phyloP scores from a whole-genome alignment of 192 early-diverging fungal genomes.

The Backusella parvicylindrica region DNA sequence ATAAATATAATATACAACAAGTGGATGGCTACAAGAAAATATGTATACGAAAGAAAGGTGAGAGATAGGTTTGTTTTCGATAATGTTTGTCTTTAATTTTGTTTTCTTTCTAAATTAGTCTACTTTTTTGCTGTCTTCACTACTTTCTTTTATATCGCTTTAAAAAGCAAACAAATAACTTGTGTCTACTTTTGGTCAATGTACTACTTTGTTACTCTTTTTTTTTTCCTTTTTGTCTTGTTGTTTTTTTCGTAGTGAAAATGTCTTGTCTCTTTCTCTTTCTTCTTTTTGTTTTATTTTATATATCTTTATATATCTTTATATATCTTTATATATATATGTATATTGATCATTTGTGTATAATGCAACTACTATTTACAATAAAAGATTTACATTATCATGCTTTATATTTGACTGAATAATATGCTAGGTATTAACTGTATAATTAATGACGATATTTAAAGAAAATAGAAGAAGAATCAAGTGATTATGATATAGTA shows the following conservation, averaged over 20 bases:
- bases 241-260: background rate
- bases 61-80: background rate
- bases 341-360: too few relatives aligned
- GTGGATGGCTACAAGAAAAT: background rate
- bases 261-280: background rate
- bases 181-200: slow-evolving; percentile 1
- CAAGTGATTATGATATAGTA: too few relatives aligned
- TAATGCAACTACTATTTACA: too few relatives aligned
- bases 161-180: slow-evolving; percentile 6
- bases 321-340: too few relatives aligned
- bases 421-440: too few relatives aligned
- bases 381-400: too few relatives aligned
- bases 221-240: background rate
- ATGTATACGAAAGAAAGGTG: background rate
- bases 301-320: too few relatives aligned
- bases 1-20: background rate
- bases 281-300: background rate
- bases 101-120: background rate
- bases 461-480: too few relatives aligned
- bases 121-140: background rate
- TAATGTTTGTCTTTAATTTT: background rate
- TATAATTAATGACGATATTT: too few relatives aligned
- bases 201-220: background rate
- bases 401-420: too few relatives aligned
- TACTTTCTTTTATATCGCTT: background rate